Conservation (phyloP, 1,139 yeast species). For the Geotrichum cucujoidarum region DNA sequence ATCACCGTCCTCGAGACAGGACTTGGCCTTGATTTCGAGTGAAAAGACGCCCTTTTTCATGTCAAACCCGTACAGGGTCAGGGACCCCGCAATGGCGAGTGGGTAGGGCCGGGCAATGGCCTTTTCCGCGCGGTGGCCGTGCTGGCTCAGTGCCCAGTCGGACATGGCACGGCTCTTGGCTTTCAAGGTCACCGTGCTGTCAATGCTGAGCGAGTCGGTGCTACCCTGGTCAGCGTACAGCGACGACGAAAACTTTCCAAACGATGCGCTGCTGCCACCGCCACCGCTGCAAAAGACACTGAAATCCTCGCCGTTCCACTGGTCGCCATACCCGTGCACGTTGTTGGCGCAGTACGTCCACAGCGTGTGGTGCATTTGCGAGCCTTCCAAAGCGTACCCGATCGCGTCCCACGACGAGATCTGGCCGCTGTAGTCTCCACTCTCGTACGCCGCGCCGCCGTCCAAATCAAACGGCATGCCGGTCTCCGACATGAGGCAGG, state of each 20-base stretch:
- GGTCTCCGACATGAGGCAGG: slow-evolving; percentile 75
- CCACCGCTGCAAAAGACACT: slow-evolving; percentile 79
- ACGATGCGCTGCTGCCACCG: slow-evolving; percentile 15
- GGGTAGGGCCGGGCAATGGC: slow-evolving; percentile 39
- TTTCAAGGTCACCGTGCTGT: background rate
- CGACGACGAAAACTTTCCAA: background rate
- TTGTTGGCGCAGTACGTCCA: slow-evolving; percentile 82
- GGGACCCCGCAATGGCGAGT: slow-evolving; percentile 30
- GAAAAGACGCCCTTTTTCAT: slow-evolving; percentile 29
- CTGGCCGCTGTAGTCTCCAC: slow-evolving; percentile 68
- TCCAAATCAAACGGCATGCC: slow-evolving; percentile 98
- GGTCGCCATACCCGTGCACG: slow-evolving; percentile 76
- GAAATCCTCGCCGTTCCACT: slow-evolving; percentile 90
- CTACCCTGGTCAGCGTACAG: background rate
- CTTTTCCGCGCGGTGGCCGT: slow-evolving; percentile 49
- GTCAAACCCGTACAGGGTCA: slow-evolving; percentile 31
- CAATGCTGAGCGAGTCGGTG: background rate
- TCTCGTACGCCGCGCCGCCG: slow-evolving; percentile 57
- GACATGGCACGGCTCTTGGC: background rate
- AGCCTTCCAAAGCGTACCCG: slow-evolving; percentile 69
- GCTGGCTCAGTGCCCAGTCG: slow-evolving; percentile 1
- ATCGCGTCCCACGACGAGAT: slow-evolving; percentile 81
- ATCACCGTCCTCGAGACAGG: slow-evolving; percentile 17
- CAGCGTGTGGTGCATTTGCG: slow-evolving; percentile 64
- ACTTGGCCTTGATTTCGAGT: slow-evolving; percentile 40